Evolutionary conservation across 23 red algal species (phyloP).

Genomic region (Gracilariopsis chorda): DNA sequence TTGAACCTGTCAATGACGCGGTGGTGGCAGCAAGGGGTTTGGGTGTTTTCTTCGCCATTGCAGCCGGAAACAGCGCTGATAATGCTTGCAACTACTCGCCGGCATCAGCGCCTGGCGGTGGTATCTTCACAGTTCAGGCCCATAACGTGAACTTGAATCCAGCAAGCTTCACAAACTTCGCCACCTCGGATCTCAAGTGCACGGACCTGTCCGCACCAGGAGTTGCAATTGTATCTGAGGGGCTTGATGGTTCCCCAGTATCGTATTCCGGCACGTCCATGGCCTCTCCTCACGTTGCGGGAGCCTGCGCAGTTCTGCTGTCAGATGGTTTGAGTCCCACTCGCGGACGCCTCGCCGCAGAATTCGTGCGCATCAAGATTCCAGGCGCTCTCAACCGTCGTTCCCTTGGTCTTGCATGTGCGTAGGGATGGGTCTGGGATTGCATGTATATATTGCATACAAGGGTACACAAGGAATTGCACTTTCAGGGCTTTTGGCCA

Average conservation of each 20-base stretch:
- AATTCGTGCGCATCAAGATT: neutral
- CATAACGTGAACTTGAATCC: neutral
- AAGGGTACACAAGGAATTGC: no score
- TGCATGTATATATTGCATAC: no score
- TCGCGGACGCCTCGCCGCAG: neutral
- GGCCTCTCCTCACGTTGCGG: constrained; percentile 23
- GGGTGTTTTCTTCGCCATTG: constrained; percentile 18
- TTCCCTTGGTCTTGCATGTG: constrained; percentile 1
- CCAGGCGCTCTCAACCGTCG: neutral
- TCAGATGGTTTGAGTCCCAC: neutral
- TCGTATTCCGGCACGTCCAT: neutral
- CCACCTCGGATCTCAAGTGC: neutral
- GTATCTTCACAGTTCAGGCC: constrained; percentile 10
- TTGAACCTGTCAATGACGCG: constrained; percentile 22
- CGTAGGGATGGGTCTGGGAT: no score
- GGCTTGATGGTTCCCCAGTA: no score
- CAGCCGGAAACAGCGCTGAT: constrained; percentile 25
- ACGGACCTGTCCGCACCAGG: constrained; percentile 31
- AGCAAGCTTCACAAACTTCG: neutral
- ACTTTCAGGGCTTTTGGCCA: no score
- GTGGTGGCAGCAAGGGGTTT: neutral
- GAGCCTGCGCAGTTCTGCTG: constrained; percentile 9
- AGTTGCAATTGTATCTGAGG: neutral
- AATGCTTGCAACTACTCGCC: constrained; percentile 21
- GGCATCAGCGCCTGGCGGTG: neutral